Evolutionary conservation across 2,329 filamentous ascomycete genomes (phyloP).

Genomic region (Ascochyta lentis): DNA sequence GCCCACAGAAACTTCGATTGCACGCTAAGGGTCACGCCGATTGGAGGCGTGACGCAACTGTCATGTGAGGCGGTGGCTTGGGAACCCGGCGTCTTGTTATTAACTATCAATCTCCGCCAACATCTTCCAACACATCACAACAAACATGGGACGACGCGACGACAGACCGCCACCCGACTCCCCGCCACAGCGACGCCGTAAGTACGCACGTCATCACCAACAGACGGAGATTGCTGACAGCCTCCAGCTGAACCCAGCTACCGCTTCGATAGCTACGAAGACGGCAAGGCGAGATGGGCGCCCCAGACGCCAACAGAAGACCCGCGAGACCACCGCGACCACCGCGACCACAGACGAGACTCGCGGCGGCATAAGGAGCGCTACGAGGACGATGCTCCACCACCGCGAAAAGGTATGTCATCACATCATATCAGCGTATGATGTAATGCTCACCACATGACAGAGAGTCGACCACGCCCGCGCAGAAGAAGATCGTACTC

Average conservation of each 20-base stretch:
- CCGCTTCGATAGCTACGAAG: slow-evolving; percentile 38
- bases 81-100: slow-evolving; percentile 14
- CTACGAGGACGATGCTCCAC: slow-evolving; percentile 24
- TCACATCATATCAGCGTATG: not conserved
- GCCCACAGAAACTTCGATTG: slow-evolving; percentile 14
- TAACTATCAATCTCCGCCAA: slow-evolving; percentile 9
- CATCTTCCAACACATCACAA: slow-evolving; percentile 9
- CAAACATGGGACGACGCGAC: slow-evolving; percentile 31
- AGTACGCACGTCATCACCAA: not conserved
- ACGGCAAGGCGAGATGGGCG: slow-evolving; percentile 37
- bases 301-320: slow-evolving; percentile 27
- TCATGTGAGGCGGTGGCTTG: slow-evolving; percentile 18
- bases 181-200: slow-evolving; percentile 27
- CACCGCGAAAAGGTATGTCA: slow-evolving; percentile 19
- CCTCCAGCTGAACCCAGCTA: slow-evolving; percentile 29
- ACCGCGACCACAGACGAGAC: slow-evolving; percentile 30
- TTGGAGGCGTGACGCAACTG: slow-evolving; percentile 20
- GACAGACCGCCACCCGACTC: slow-evolving; percentile 22
- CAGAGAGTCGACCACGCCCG: slow-evolving; percentile 21
- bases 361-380: slow-evolving; percentile 25
- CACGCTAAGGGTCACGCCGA: slow-evolving; percentile 18
- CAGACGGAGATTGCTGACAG: not conserved
- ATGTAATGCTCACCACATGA: slow-evolving; percentile 6
- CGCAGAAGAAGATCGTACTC: slow-evolving; percentile 28
- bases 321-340: slow-evolving; percentile 30